These are phyloP conservation scores for Tricholoma bakamatsutake DNA, from an alignment of 768 basidiomycete genomes.

Conservation along the genomic window DNA sequence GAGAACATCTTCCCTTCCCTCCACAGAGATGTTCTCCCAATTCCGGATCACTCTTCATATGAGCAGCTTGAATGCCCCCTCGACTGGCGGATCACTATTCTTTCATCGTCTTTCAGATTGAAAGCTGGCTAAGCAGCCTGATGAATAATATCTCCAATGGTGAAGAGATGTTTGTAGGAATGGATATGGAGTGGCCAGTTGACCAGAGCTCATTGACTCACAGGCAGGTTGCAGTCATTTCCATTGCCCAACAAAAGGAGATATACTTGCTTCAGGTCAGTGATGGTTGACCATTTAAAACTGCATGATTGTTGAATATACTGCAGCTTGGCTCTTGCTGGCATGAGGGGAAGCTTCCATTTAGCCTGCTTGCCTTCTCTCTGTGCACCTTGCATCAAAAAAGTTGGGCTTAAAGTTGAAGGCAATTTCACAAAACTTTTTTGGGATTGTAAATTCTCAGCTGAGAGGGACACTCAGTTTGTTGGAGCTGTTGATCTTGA, in stretches of 20 bases:
- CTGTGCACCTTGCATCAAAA: background rate
- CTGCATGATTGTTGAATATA: too few relatives aligned
- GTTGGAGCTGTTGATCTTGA: background rate
- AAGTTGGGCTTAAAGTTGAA: background rate
- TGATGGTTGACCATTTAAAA: background rate
- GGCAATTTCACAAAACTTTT: background rate
- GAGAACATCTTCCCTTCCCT: background rate
- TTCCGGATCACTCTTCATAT: background rate
- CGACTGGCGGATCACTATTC: background rate
- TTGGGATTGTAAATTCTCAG: background rate
- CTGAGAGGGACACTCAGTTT: background rate
- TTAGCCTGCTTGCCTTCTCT: background rate
- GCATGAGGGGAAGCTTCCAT: background rate
- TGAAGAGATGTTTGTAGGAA: background rate
- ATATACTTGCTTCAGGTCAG: background rate
- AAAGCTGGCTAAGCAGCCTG: background rate
- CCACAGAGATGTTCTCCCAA: background rate
- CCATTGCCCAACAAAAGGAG: background rate
- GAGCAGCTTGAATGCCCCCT: background rate
- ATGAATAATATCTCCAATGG: background rate
- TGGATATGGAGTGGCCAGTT: background rate
- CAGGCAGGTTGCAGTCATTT: background rate
- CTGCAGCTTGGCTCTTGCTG: too few relatives aligned
- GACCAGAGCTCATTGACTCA: background rate
- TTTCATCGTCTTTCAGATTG: background rate